Base-by-base conservation (phyloP, 2,329 filamentous ascomycete genomes). In the Fusarium praegraminearum region DNA sequence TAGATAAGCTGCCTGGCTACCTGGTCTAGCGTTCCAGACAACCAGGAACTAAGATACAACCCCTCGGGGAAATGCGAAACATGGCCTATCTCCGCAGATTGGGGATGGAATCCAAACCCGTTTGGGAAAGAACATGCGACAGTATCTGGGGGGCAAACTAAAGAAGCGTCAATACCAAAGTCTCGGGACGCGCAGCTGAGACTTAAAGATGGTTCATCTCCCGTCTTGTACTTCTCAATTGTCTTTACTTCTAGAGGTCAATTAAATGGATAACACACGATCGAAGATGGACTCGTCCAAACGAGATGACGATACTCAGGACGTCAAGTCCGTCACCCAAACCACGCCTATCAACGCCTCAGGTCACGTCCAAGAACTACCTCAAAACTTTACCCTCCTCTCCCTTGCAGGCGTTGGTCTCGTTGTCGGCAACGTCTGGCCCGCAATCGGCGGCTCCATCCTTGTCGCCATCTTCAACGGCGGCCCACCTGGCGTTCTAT, bases 401-500 rank as follows among this genome's bases (percentile, higher is more conserved):
- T 81, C 80, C 24, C 76, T 83, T 6, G 80, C 79, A 5, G 79
- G 80, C 41, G 73, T 83, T 22, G 81, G 80, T 3, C 77, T 83
- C 16, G 77, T 80, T 16, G 78, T 82, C 22, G 81, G 81, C 9
- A 83, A 82, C 43, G 78, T 80, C 26, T 83, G 82, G 82, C 78
- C 80, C 1, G 80, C 81, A 6, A 80, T 83, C 12, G 82, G 81
- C 20, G 81, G 82, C 26, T 80, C 80, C 12, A 81, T 81, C 54
- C 81, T 83, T 16, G 79, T 84, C 44, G 85, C 86, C 24, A 83
- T 89, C 63, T 84, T 81, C 73, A 90, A 90, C 77, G 89, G 89
- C 65, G 89, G 89, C 0, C 85, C 87, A 1, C 85, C 88, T 0
- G 87, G 87, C 16, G 85, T 89, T 1, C 78, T 90, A 3, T 90